These are phyloP conservation scores for Claviceps pusilla DNA, from an alignment of 2,329 filamentous ascomycete genomes.

Conservation along the genomic window DNA sequence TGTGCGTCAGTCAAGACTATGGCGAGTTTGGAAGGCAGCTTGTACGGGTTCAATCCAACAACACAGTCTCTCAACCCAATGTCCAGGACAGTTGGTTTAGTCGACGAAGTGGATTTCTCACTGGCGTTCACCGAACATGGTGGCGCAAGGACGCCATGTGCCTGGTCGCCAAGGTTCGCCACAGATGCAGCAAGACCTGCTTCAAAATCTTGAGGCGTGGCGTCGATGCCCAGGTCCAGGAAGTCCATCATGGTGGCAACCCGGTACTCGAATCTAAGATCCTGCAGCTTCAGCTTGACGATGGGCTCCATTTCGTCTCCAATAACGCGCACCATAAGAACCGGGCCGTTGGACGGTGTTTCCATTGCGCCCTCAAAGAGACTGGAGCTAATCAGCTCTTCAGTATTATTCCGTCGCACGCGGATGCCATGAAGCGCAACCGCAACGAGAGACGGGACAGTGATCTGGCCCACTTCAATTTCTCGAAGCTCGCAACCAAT, in stretches of 20 bases:
- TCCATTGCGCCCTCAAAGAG: constrained; percentile 14
- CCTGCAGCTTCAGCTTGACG: constrained; percentile 74
- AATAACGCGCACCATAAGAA: constrained; percentile 78
- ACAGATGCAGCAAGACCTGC: constrained; percentile 65
- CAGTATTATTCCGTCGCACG: constrained; percentile 48
- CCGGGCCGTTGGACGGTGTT: constrained; percentile 22
- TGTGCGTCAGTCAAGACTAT: constrained; percentile 67
- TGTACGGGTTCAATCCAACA: constrained; percentile 69
- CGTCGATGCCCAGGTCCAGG: constrained; percentile 52
- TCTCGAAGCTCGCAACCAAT: constrained; percentile 44
- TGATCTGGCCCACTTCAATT: constrained; percentile 65
- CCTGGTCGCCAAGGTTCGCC: constrained; percentile 55
- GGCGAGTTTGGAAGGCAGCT: constrained; percentile 58
- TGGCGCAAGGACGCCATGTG: constrained; percentile 31
- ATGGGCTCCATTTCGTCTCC: constrained; percentile 89
- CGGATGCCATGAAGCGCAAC: constrained; percentile 52
- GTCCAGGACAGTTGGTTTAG: constrained; percentile 52
- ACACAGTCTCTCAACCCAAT: constrained; percentile 69
- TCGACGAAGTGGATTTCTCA: constrained; percentile 14
- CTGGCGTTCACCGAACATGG: constrained; percentile 8
- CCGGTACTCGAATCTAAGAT: constrained; percentile 75
- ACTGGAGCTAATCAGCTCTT: constrained; percentile 53
- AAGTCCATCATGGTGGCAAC: constrained; percentile 71
- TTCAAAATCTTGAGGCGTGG: constrained; percentile 58
- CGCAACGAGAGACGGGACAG: constrained; percentile 67